Percentiles rank a stretch among this genome's conserved stretches.
These are phyloP conservation scores for Tetrahymena malaccensis DNA, from an alignment of 73 alveolate species.

Conservation along the genomic window DNA sequence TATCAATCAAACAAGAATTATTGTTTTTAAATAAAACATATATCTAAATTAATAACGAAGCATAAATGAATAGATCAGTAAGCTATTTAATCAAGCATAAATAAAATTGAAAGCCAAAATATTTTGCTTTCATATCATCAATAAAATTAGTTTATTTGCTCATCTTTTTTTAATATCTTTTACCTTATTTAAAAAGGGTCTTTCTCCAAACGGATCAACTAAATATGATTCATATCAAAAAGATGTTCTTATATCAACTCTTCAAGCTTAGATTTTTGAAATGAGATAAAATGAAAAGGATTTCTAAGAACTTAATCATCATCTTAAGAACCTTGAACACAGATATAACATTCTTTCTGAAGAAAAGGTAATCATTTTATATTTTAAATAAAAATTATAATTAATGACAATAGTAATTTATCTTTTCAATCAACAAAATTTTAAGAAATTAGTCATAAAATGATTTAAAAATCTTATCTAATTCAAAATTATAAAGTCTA, in stretches of 20 bases:
- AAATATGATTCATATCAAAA: slow-evolving; percentile 30
- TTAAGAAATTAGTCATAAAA: no score
- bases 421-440: background rate
- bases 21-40: background rate
- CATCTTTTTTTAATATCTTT: background rate
- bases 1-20: background rate
- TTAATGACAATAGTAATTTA: no score
- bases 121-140: background rate
- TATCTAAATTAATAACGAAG: background rate
- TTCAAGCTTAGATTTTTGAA: slow-evolving; percentile 31
- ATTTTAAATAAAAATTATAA: background rate
- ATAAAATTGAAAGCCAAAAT: background rate
- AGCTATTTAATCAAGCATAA: background rate
- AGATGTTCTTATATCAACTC: slow-evolving; percentile 24
- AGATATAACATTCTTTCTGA: slow-evolving; percentile 31
- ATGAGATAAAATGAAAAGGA: slow-evolving; percentile 33
- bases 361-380: slow-evolving; percentile 5
- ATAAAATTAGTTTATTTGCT: background rate
- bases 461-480: background rate
- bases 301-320: slow-evolving; percentile 10
- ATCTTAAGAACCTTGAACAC: slow-evolving; percentile 29
- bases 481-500: background rate
- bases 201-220: slow-evolving; percentile 6
- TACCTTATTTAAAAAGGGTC: background rate
- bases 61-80: background rate